Base-by-base conservation (phyloP, 2,329 filamentous ascomycete species). In the Dendryphion nanum region DNA sequence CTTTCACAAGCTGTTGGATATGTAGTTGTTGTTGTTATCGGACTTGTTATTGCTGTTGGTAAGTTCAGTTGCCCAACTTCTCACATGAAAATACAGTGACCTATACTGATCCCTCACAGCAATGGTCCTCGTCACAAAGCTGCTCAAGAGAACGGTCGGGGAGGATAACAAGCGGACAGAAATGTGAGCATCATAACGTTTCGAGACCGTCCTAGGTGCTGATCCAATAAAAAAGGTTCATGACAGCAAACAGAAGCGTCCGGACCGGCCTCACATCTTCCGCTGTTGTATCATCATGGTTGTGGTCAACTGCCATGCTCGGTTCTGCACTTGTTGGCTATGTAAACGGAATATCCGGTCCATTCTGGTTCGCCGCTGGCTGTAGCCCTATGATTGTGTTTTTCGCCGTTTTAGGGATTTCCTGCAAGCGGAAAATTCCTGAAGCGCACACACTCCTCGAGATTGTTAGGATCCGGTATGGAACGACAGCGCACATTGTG, bases 331-430 rank as follows among this genome's bases (percentile, higher is more conserved):
- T 76, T 3, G 73, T 78, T 0, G 75, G 75, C 1, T 78, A 79
- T 23, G 68, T 69, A 34, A 77, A 76, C 48, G 77, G 77, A 0
- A 63, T 79, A 2, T 71, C 75, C 2, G 75, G 75, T 0, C 76
- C 76, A 0, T 78, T 80, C 38, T 80, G 76, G 76, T 80, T 48
- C 30, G 51, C 75, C 3, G 75, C 75, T 31, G 77, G 76, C 2
- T 76, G 73, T 34, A 75, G 71, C 7, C 72, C 74, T 0, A 77
- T 77, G 72, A 78, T 79, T 30, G 72, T 76, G 0, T 76, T 79
- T 51, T 78, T 79, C 33, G 67, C 76, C 0, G 44, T 77, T 0
- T 55, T 77, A 1, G 74, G 72, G 0, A 75, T 78, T 8, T 71
- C 69, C 0, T 75, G 71, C 56, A 78, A 79, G 40, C 51, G 71